These are phyloP conservation scores for Bruguiera hainesii DNA, from an alignment of 441 rosid species.

Conservation along the genomic window DNA sequence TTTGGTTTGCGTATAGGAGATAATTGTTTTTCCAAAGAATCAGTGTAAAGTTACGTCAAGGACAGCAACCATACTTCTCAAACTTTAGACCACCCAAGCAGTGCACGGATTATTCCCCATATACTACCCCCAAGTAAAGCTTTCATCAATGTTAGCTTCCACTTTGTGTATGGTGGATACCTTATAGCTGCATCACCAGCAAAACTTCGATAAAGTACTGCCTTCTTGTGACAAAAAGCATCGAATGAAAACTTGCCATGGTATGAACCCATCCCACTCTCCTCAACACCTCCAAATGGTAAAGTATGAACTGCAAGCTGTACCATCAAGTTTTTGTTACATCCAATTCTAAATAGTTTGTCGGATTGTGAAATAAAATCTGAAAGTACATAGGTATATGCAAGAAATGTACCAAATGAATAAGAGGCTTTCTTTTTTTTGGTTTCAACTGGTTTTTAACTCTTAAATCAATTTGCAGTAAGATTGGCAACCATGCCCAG, in stretches of 20 bases:
- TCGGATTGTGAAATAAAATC: constrained; percentile 1
- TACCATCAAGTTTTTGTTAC: constrained; percentile 15
- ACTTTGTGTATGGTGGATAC: constrained; percentile 58
- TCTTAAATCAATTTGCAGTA: background rate
- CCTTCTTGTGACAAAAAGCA: constrained; percentile 70
- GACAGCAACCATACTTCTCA: constrained; percentile 2
- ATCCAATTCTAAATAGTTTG: constrained; percentile 7
- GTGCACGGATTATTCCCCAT: constrained; percentile 23
- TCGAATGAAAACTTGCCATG: constrained; percentile 81
- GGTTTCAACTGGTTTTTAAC: background rate
- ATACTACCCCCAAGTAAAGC: constrained; percentile 35
- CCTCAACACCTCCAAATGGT: constrained; percentile 86
- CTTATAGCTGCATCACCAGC: constrained; percentile 44
- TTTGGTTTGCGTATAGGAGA: background rate
- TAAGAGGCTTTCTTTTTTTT: background rate
- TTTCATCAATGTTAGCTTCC: constrained; percentile 42
- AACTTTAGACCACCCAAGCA: constrained; percentile 31
- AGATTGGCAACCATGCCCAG: background rate
- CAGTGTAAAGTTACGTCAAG: background rate
- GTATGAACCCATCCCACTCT: constrained; percentile 79
- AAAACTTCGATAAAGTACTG: constrained; percentile 54
- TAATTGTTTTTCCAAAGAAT: background rate
- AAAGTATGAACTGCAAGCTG: constrained; percentile 52
- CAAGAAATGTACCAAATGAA: background rate
- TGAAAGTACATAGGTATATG: too few species aligned